Base-by-base conservation (phyloP, 176 grass and related monocot genomes). In the Panicum miliaceum region DNA sequence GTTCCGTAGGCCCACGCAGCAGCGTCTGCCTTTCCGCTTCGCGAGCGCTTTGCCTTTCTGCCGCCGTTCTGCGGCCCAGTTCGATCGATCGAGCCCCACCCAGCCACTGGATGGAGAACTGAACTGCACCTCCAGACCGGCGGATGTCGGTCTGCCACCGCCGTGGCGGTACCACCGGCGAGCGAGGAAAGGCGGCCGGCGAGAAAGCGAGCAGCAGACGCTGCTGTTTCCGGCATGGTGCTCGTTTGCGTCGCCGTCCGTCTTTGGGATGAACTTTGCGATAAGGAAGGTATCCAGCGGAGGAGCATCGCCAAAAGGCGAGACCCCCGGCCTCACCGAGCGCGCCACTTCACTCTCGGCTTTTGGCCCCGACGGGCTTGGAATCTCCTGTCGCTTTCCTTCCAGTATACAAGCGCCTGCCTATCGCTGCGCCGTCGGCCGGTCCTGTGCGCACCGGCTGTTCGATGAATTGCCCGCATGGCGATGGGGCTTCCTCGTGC, bases 241-340 rank as follows among this genome's bases (percentile, higher is more conserved):
- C 46, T 75, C 74, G 66, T 27, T 79, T 66, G 75, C 75, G 67
- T 88, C 81, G 19, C 68, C 22, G 25, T 73, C 81, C 10, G 57
- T 67, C 57, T 65, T 60, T 84, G 50, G 81, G 40, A 89, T 89
- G 87, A 67, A 75, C 76, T 84, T 68, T 37, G 81, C 60, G 50
- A 50, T 60, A 61, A 80, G 87, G 68, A 88, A 89, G 81, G 87
- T 35, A 89, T 79, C 37, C 22, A 63, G 20, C 15, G 23, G 15
- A 12, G 63, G 29, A 50, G 19, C 45, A 64, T 40, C 9, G 47
- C 19, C 20, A 88, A 88, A 73, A 79, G 59, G 37, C 56, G 75
- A 84, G 76, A 67, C 84, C 80, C 59, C 27, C 16, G 25, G 35
- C 36, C 19, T 46, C 43, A 53, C 16, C 43, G 7, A 7, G 45